Evolutionary conservation across 108 stramenopile species (phyloP).

Genomic region (Chaetoceros tenuissimus): DNA sequence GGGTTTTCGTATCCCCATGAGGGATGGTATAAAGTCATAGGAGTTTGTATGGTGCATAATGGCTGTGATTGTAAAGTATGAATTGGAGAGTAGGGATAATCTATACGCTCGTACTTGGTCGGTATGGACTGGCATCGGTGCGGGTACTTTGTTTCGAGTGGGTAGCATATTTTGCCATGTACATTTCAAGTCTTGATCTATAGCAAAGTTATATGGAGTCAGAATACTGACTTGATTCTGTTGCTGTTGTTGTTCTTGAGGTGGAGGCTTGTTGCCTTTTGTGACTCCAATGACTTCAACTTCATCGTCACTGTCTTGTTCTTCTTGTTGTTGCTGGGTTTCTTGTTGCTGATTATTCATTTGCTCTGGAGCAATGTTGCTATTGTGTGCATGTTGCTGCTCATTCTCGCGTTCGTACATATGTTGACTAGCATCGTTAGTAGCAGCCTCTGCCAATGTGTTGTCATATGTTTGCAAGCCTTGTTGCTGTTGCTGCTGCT

Average conservation of each 20-base stretch:
- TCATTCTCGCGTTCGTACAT: no score
- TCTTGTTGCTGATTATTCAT: constrained; percentile 1
- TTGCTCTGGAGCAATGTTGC: no score
- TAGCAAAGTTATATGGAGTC: background rate
- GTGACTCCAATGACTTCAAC: background rate
- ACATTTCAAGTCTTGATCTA: background rate
- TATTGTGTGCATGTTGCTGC: no score
- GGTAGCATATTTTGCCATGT: background rate
- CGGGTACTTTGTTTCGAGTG: background rate
- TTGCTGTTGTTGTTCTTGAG: background rate
- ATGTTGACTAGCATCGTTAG: no score
- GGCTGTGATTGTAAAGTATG: constrained; percentile 5
- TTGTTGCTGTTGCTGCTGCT: no score
- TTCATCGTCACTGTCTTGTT: background rate
- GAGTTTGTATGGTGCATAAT: background rate
- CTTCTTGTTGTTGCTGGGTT: background rate
- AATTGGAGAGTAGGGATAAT: background rate
- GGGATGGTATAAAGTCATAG: background rate
- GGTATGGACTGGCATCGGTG: background rate
- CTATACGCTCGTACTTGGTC: background rate
- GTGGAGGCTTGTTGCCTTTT: background rate
- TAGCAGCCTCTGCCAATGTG: no score
- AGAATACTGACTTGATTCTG: background rate
- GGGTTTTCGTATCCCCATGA: constrained; percentile 32
- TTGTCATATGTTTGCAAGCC: no score